Evolutionary conservation across 2,329 filamentous ascomycete genomes (phyloP).

Genomic region (Hypoxylon sp.): DNA sequence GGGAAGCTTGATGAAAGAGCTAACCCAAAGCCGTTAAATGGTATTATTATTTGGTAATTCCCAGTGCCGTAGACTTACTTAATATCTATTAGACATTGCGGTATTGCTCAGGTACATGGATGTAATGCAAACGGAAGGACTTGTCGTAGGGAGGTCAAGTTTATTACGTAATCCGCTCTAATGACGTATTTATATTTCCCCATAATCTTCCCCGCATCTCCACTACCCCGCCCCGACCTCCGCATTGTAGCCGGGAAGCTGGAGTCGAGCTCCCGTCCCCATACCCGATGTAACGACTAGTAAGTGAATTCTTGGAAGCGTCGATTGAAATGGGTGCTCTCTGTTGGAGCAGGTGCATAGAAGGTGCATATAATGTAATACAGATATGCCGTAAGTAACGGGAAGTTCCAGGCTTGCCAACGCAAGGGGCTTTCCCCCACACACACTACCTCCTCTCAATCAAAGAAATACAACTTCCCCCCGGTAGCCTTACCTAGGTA

Average conservation of each 20-base stretch:
- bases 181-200: not conserved
- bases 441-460: conserved; percentile 7
- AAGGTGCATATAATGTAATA: not conserved
- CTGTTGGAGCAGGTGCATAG: not conserved
- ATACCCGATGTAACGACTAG: not conserved
- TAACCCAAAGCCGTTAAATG: no score
- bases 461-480: conserved; percentile 13
- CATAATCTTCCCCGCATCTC: not conserved
- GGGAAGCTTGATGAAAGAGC: no score
- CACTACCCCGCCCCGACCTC: conserved; percentile 24
- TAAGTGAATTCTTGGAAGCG: conserved; percentile 10
- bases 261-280: conserved; percentile 1
- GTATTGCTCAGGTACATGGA: not conserved
- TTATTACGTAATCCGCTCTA: not conserved
- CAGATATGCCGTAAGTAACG: not conserved
- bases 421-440: conserved; percentile 13
- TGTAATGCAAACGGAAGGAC: not conserved
- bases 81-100: no score
- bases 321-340: not conserved
- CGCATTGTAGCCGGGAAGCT: conserved; percentile 17
- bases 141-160: not conserved
- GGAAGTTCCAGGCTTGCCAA: not conserved
- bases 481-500: conserved; percentile 7
- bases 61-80: no score
- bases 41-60: no score